Evolutionary conservation across 495 filamentous ascomycete species (phyloP).

Genomic region (Apiosordaria backusii): DNA sequence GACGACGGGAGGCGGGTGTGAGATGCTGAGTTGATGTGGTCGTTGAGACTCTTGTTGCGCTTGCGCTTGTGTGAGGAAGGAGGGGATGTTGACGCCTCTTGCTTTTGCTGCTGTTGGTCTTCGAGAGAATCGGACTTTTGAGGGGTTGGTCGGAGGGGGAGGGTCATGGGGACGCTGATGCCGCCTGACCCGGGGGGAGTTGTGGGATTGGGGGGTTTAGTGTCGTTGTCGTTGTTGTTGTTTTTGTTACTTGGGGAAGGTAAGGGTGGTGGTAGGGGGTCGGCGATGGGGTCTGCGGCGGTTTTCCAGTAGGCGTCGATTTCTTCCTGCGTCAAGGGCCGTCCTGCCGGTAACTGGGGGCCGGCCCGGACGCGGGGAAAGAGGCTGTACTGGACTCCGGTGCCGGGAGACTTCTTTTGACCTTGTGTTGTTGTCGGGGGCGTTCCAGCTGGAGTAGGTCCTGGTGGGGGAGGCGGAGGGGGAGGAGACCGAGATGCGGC

Average conservation of each 20-base stretch:
- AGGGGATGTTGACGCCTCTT: neutral
- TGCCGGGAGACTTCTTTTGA: too few relatives aligned
- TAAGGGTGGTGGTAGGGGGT: neutral
- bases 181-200: neutral
- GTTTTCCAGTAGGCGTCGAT: neutral
- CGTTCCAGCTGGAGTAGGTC: too few relatives aligned
- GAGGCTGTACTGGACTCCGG: neutral
- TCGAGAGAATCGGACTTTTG: neutral
- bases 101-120: neutral
- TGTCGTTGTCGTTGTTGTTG: neutral
- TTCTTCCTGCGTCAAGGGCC: neutral
- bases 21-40: neutral
- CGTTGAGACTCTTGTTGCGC: neutral
- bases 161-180: neutral
- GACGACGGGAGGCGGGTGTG: neutral
- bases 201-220: neutral
- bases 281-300: neutral
- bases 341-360: too few relatives aligned
- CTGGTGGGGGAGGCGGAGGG: neutral
- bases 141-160: neutral
- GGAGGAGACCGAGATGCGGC: neutral
- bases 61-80: neutral
- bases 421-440: neutral
- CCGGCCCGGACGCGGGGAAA: neutral
- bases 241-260: too few relatives aligned